phyloP scores from a whole-genome alignment of 257 asterid genomes.

The Linderniella brevidens region DNA sequence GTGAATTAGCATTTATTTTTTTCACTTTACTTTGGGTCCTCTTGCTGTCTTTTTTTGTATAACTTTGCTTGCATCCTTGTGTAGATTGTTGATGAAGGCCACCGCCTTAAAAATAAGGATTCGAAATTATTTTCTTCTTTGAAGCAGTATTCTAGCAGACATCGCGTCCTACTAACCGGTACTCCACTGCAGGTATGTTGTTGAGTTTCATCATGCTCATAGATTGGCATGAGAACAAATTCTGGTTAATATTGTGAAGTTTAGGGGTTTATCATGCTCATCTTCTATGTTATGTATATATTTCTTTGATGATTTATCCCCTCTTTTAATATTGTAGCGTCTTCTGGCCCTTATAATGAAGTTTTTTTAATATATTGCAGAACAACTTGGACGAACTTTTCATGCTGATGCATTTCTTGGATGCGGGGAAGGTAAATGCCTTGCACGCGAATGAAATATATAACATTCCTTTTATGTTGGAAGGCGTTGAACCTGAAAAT shows the following conservation, averaged over 20 bases:
- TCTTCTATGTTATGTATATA: not conserved
- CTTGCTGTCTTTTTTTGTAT: conserved; percentile 9
- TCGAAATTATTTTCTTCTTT: conserved; percentile 68
- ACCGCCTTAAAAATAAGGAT: conserved; percentile 93
- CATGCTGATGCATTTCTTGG: conserved; percentile 99
- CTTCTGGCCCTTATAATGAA: conserved; percentile 14
- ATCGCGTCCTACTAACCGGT: conserved; percentile 90
- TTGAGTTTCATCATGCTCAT: too few species aligned
- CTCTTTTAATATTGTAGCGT: conserved; percentile 1
- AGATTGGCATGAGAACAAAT: not conserved
- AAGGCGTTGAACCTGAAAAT: conserved; percentile 98
- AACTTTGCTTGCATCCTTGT: conserved; percentile 13
- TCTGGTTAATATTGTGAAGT: not conserved
- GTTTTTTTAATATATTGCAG: conserved; percentile 38
- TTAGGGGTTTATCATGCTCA: not conserved
- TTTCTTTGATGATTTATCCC: not conserved
- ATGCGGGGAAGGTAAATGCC: conserved; percentile 85
- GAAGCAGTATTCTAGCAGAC: conserved; percentile 72
- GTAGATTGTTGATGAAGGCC: conserved; percentile 99
- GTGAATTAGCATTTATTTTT: conserved; percentile 21
- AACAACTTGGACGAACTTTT: conserved; percentile 95
- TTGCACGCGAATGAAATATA: conserved; percentile 7
- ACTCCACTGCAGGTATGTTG: conserved; percentile 93
- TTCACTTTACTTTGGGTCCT: conserved; percentile 10
- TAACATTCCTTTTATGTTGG: conserved; percentile 69